A percentile compares a stretch with the other conserved stretches of the same genome.
These are phyloP conservation scores for Aspergillus vadensis DNA, from an alignment of 2,329 filamentous ascomycete genomes.

Conservation along the genomic window DNA sequence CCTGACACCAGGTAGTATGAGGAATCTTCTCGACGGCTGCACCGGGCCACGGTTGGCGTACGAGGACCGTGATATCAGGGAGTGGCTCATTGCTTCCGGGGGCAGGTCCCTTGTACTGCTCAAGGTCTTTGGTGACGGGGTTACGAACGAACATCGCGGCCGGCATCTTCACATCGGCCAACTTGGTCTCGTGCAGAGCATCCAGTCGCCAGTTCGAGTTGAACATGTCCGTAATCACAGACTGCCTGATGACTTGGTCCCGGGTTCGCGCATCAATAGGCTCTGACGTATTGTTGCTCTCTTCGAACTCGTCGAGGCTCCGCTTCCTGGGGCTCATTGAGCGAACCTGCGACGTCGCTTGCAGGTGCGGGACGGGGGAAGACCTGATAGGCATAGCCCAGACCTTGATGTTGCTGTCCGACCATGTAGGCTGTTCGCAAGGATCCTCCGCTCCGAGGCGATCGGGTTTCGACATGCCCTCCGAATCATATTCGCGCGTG, in stretches of 20 bases:
- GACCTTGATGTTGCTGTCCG: slow-evolving; percentile 75
- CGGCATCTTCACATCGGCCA: slow-evolving; percentile 68
- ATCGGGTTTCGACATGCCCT: slow-evolving; percentile 29
- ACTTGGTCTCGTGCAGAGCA: slow-evolving; percentile 64
- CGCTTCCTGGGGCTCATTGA: slow-evolving; percentile 47
- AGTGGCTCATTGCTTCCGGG: slow-evolving; percentile 54
- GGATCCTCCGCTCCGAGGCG: slow-evolving; percentile 23
- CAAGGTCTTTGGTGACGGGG: slow-evolving; percentile 62
- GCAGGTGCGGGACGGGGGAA: slow-evolving; percentile 20
- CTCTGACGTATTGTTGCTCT: slow-evolving; percentile 17
- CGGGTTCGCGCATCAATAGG: slow-evolving; percentile 28
- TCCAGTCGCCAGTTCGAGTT: slow-evolving; percentile 74
- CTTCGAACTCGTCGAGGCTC: slow-evolving; percentile 53
- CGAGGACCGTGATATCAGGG: slow-evolving; percentile 69
- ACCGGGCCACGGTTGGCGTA: slow-evolving; percentile 78
- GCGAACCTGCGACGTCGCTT: slow-evolving; percentile 27
- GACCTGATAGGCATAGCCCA: slow-evolving; percentile 72
- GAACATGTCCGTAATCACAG: slow-evolving; percentile 75
- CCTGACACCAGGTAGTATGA: slow-evolving; percentile 63
- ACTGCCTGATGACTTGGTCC: slow-evolving; percentile 57
- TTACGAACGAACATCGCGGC: slow-evolving; percentile 71
- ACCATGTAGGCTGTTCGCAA: slow-evolving; percentile 64
- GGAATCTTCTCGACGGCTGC: slow-evolving; percentile 67
- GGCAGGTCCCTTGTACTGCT: slow-evolving; percentile 68
- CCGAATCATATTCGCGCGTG: slow-evolving; percentile 65